Evolutionary conservation across 306 rosid genomes (phyloP).

Genomic region (Malus orientalis): DNA sequence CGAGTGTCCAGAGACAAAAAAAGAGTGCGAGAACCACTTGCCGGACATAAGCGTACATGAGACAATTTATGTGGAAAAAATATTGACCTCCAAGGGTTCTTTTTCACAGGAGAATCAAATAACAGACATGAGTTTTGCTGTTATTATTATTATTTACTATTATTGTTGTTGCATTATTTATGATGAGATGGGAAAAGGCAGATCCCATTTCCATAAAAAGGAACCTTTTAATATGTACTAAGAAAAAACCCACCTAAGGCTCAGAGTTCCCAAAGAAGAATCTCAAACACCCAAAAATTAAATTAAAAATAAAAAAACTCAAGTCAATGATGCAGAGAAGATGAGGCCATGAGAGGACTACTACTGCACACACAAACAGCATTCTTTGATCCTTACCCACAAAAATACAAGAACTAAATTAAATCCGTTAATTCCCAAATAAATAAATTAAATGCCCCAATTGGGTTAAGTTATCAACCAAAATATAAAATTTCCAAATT

Average conservation of each 20-base stretch:
- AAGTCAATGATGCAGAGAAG: constrained; percentile 71
- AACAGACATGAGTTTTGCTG: constrained; percentile 15
- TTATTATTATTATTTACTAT: constrained; percentile 5
- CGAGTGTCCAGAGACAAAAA: too few species aligned
- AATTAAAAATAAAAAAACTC: constrained; percentile 9
- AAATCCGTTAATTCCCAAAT: neutral
- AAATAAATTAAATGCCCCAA: constrained; percentile 6
- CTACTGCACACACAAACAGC: constrained; percentile 40
- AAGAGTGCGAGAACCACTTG: neutral
- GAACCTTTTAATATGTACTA: constrained; percentile 64
- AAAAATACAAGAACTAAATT: neutral
- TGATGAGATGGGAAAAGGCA: constrained; percentile 69
- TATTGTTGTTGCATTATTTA: constrained; percentile 20
- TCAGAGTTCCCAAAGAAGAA: constrained; percentile 75
- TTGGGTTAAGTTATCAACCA: neutral
- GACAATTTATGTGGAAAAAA: constrained; percentile 68
- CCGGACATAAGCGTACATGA: constrained; percentile 30
- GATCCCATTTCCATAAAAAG: constrained; percentile 82
- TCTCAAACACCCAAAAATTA: constrained; percentile 39
- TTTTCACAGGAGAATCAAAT: constrained; percentile 41
- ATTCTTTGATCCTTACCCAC: constrained; percentile 51
- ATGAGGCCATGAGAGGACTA: constrained; percentile 47
- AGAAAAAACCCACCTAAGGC: constrained; percentile 79
- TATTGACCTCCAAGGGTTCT: constrained; percentile 60
- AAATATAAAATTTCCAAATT: constrained; percentile 12